Evolutionary conservation across 495 filamentous ascomycete species (phyloP), one percentile per base, ranked within the genome.

Genomic region (Aspergillus carlsbadensis): DNA sequence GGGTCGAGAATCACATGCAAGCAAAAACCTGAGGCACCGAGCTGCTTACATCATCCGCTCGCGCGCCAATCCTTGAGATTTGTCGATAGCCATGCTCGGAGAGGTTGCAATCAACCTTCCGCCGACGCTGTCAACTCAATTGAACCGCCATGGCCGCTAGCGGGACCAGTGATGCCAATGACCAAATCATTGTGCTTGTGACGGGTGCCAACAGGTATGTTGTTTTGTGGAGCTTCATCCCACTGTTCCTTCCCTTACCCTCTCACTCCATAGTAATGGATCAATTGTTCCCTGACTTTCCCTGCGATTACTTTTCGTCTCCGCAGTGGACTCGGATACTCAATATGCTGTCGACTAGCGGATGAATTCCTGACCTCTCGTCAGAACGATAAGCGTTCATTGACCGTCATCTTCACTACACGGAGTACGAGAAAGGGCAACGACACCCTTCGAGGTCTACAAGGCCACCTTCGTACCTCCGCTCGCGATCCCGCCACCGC

Each of bases 291-390:
- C 54, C 53, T 61, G 34, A 61, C 53, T 24, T 34, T 26, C 50
- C 20, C 39, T 36, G 20, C 46, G 49, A 21, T 53, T 37, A 37
- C 51, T 50, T 48, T 55, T 37, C 39, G 49, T 17, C 46, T 51
- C 7, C 48, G 4, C 70, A 97, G 95, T 70, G 94, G 94, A 44
- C 86, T 98, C 54, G 94, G 94, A 36, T 90, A 91, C 61, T 85
- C 88, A 46, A 94, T 89, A 53, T 90, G 90, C 63, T 82, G 85
- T 57, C 92, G 95, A 55, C 80, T 98, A 15, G 92, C 93, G 57
- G 87, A 96, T 75, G 92, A 96, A 66, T 98, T 96, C 81, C 81
- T 96, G 53, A 70, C 69, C 46, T 82, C 82, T 10, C 84, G 83
- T 52, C 81, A 87, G 21, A 70, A 80, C 40, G 36, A 56, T 21